Conservation (phyloP, 1,284 basidiomycete species). For the Veloboletus limbatus region DNA sequence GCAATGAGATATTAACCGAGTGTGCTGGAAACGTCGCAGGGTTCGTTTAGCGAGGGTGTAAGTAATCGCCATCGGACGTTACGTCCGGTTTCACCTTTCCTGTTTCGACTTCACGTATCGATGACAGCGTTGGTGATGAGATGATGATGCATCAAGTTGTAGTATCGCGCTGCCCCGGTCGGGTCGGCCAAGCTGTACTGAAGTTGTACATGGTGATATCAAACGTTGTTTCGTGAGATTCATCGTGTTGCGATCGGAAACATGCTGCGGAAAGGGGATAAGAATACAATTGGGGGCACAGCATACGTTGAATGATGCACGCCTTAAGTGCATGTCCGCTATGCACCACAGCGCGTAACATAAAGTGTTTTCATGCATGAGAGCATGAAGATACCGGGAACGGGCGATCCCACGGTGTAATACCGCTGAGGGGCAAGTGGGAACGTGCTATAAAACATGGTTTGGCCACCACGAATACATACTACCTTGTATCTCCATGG, state of each 20-base stretch:
- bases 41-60: conserved; percentile 14
- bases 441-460: conserved; percentile 15
- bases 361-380: conserved; percentile 20
- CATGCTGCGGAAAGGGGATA: conserved; percentile 30
- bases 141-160: too few species aligned
- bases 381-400: conserved; percentile 13
- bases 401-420: conserved; percentile 22
- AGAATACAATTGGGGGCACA: conserved; percentile 23
- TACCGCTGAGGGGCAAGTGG: conserved; percentile 32
- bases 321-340: conserved; percentile 28
- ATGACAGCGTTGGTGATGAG: conserved; percentile 17
- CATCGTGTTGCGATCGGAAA: conserved; percentile 17
- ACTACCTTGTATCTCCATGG: conserved; percentile 20
- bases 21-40: conserved; percentile 1
- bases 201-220: conserved; percentile 12
- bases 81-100: conserved; percentile 9
- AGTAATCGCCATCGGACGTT: conserved; percentile 19
- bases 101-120: conserved; percentile 9
- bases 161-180: conserved; percentile 10
- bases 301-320: conserved; percentile 31
- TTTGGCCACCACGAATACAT: conserved; percentile 6
- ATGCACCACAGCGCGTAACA: conserved; percentile 19
- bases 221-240: conserved; percentile 19
- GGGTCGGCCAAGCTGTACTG: conserved; percentile 10
- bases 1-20: conserved; percentile 15